Percentiles rank a stretch among this genome's conserved stretches.
These are phyloP conservation scores for Boletus vermiculosoides DNA, from an alignment of 768 basidiomycete genomes.

Conservation along the genomic window DNA sequence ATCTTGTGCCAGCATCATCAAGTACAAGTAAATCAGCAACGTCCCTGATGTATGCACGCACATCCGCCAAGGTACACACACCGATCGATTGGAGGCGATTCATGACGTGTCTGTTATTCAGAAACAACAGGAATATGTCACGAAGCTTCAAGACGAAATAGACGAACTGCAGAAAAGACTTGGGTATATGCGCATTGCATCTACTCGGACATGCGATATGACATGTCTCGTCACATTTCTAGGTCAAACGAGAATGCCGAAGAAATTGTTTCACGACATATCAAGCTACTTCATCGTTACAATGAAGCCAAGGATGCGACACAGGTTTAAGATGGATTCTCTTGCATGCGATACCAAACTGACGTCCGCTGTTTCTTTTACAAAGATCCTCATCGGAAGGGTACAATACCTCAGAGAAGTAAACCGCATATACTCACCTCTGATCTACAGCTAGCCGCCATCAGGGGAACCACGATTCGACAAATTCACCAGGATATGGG, in stretches of 20 bases:
- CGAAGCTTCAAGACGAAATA: slow-evolving; percentile 49
- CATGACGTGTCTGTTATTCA: slow-evolving; percentile 18
- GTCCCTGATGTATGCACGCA: slow-evolving; percentile 29
- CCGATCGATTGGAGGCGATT: neutral
- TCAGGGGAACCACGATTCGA: slow-evolving; percentile 66
- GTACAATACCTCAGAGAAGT: slow-evolving; percentile 37
- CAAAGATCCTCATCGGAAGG: slow-evolving; percentile 75
- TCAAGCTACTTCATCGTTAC: slow-evolving; percentile 69
- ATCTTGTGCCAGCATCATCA: neutral
- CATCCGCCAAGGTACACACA: slow-evolving; percentile 30
- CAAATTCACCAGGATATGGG: slow-evolving; percentile 74
- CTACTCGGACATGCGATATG: neutral
- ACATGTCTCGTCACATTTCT: neutral
- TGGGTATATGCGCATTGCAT: slow-evolving; percentile 35
- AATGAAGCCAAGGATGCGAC: slow-evolving; percentile 84
- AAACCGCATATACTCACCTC: slow-evolving; percentile 10
- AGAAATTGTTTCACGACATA: slow-evolving; percentile 61
- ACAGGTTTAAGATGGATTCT: slow-evolving; percentile 46
- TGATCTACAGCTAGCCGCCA: slow-evolving; percentile 59
- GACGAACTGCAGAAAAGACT: slow-evolving; percentile 45
- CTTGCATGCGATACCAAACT: neutral
- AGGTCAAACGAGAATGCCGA: slow-evolving; percentile 51
- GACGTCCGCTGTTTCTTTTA: neutral
- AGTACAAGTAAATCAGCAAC: neutral
- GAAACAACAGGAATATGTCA: slow-evolving; percentile 52